Percentiles rank a stretch among this genome's conserved stretches.
phyloP scores from a whole-genome alignment of 352 stramenopile genomes.

The Vaucheria bursata region DNA sequence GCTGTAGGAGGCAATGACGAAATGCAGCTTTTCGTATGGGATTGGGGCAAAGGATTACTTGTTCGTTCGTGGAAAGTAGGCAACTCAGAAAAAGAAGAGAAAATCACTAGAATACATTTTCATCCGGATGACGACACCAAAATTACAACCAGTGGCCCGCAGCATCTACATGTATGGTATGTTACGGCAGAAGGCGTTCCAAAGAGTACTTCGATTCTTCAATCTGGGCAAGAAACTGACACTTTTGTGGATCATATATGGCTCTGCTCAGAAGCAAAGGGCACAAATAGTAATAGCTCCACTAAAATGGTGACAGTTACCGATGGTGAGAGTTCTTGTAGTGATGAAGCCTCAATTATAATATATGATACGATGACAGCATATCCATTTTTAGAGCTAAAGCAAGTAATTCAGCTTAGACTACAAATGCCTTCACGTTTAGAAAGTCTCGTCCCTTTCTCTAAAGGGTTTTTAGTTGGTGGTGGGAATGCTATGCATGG shows the following conservation, averaged over 20 bases:
- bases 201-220: conserved; percentile 35
- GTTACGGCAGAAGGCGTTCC: conserved; percentile 21
- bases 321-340: conserved; percentile 23
- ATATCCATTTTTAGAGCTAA: conserved; percentile 39
- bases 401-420: conserved; percentile 34
- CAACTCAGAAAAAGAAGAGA: conserved; percentile 24
- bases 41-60: conserved; percentile 47
- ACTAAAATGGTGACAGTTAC: conserved; percentile 46
- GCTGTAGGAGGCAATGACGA: conserved; percentile 33
- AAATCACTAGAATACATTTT: conserved; percentile 23
- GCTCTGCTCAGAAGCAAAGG: no score
- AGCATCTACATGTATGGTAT: conserved; percentile 45
- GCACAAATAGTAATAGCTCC: conserved; percentile 4
- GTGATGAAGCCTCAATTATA: conserved; percentile 14
- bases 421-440: conserved; percentile 19
- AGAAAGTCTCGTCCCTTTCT: conserved; percentile 25
- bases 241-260: conserved; percentile 47
- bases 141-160: conserved; percentile 40
- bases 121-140: conserved; percentile 11
- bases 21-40: conserved; percentile 42
- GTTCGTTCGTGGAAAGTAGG: conserved; percentile 10
- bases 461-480: conserved; percentile 35
- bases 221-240: conserved; percentile 35
- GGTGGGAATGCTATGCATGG: conserved; percentile 23
- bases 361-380: conserved; percentile 22